A percentile compares a stretch with the other conserved stretches of the same genome.
Evolutionary conservation across 1,284 basidiomycete species (phyloP).

Genomic region (Rhodotorula sp.): DNA sequence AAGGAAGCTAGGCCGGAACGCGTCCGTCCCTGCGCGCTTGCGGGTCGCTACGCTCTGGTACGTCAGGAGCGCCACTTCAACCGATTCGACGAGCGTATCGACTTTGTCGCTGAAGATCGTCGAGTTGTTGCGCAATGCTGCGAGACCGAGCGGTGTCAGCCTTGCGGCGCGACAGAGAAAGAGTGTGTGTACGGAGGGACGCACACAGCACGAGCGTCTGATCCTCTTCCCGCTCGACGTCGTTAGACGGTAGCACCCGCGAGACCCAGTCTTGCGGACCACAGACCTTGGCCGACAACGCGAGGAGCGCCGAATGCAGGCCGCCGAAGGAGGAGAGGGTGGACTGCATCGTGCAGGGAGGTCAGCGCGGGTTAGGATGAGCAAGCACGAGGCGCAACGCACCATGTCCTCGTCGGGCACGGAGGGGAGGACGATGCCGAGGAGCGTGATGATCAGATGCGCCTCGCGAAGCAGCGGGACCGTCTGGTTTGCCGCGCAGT

Average conservation of each 20-base stretch:
- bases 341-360: slow-evolving; percentile 54
- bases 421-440: slow-evolving; percentile 65
- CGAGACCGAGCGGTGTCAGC: neutral
- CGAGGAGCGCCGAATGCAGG: slow-evolving; percentile 77
- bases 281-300: slow-evolving; percentile 74
- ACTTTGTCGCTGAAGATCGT: slow-evolving; percentile 42
- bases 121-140: slow-evolving; percentile 25
- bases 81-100: slow-evolving; percentile 35
- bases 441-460: slow-evolving; percentile 70
- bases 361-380: neutral
- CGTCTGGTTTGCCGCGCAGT: slow-evolving; percentile 65
- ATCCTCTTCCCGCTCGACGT: slow-evolving; percentile 65
- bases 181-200: slow-evolving; percentile 25
- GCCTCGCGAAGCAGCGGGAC: slow-evolving; percentile 72
- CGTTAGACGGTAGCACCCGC: slow-evolving; percentile 66
- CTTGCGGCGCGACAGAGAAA: neutral
- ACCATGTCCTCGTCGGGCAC: slow-evolving; percentile 77
- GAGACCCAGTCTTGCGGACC: slow-evolving; percentile 64
- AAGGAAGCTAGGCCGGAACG: slow-evolving; percentile 44
- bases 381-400: slow-evolving; percentile 46
- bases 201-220: slow-evolving; percentile 61
- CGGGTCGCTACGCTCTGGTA: slow-evolving; percentile 41
- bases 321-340: slow-evolving; percentile 71
- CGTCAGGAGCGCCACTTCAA: slow-evolving; percentile 41
- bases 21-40: slow-evolving; percentile 44